phyloP scores from a whole-genome alignment of 257 asterid species.

The Nicotiana paniculata region DNA sequence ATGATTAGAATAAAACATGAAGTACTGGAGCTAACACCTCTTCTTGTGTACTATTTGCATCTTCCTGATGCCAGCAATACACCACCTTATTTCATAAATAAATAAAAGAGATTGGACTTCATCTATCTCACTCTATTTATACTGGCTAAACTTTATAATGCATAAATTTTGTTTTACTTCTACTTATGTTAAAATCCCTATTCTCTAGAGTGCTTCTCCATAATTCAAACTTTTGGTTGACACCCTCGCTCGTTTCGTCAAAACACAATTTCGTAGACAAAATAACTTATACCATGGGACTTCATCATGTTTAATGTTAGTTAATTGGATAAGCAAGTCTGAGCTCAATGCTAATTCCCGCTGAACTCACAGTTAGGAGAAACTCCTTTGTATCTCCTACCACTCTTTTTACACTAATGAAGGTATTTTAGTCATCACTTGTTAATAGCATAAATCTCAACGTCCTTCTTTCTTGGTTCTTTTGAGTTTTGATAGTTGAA shows the following conservation, averaged over 20 bases:
- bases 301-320: neutral
- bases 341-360: neutral
- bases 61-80: no score
- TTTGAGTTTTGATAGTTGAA: neutral
- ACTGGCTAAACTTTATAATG: neutral
- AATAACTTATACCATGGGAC: neutral
- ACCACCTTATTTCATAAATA: no score
- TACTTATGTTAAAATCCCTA: neutral
- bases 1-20: no score
- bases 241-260: neutral
- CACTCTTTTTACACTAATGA: neutral
- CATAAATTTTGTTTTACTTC: neutral
- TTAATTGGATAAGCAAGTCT: neutral
- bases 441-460: neutral
- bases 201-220: neutral
- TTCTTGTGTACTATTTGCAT: no score
- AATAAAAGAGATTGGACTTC: no score
- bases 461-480: neutral
- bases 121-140: no score
- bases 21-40: no score
- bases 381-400: neutral
- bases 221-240: neutral
- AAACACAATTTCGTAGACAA: neutral
- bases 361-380: neutral
- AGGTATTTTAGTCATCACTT: neutral